Evolutionary conservation across 2,329 filamentous ascomycete genomes (phyloP).

Genomic region (Colletotrichum higginsianum): DNA sequence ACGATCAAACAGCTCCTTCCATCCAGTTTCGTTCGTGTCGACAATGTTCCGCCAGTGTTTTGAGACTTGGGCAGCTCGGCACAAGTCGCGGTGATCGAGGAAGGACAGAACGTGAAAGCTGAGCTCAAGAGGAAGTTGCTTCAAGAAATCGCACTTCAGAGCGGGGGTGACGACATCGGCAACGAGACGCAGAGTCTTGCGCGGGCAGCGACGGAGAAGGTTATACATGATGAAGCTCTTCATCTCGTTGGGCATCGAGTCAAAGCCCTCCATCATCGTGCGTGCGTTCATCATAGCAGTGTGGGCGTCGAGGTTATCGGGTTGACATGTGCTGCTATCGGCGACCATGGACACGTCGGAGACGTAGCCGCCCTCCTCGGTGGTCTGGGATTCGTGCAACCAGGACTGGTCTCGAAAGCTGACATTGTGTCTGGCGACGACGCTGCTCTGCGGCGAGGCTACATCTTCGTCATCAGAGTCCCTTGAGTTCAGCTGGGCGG

Average conservation of each 20-base stretch:
- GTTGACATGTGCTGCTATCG: constrained; percentile 48
- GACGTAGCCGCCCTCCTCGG: constrained; percentile 54
- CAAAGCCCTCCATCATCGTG: constrained; percentile 89
- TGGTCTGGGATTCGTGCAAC: constrained; percentile 60
- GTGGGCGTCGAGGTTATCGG: constrained; percentile 49
- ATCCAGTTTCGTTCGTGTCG: constrained; percentile 93
- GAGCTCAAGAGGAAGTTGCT: constrained; percentile 86
- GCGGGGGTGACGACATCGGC: constrained; percentile 94
- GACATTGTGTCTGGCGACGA: constrained; percentile 28
- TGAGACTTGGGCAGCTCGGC: constrained; percentile 91
- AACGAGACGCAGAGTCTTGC: constrained; percentile 90
- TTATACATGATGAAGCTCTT: constrained; percentile 98
- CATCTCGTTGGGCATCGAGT: constrained; percentile 90
- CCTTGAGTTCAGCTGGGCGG: constrained; percentile 66
- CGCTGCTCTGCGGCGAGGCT: constrained; percentile 47
- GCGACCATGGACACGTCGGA: constrained; percentile 36
- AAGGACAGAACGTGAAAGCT: constrained; percentile 90
- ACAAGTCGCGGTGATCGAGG: constrained; percentile 88
- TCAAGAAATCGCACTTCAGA: constrained; percentile 93
- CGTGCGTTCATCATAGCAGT: constrained; percentile 82
- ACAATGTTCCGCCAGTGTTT: constrained; percentile 93
- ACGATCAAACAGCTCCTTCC: constrained; percentile 91
- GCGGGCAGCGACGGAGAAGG: constrained; percentile 87
- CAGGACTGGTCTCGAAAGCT: constrained; percentile 47
- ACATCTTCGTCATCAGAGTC: constrained; percentile 61